Base-by-base conservation (phyloP, 2,329 filamentous ascomycete species). In the Paramyrothecium sp. region DNA sequence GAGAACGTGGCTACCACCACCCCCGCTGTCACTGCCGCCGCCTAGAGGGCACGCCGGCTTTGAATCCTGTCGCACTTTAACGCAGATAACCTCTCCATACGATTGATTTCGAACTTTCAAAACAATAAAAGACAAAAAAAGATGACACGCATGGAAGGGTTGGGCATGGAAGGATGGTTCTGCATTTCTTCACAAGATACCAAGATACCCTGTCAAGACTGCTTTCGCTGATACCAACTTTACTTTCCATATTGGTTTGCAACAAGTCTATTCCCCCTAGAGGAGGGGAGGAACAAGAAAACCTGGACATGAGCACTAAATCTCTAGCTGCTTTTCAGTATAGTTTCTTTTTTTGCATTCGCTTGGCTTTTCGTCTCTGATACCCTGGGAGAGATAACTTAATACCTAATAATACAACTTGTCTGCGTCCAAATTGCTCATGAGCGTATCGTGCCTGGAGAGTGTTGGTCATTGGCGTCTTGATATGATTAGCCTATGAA, bases 161-260 rank as follows among this genome's bases (percentile, higher is more conserved):
- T 74, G 69, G 76, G 78, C 73, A 77, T 74, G 78, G 76, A 73
- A 71, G 72, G 72, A 75, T 66, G 69, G 78, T 77, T 80, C 75
- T 82, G 80, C 79, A 82, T 83, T 81, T 82, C 69, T 73, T 74
- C 70, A 70, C 70, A 73, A 75, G 73, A 75, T 75, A 75, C 73
- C 76, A 76, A 80, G 79, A 81, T 81, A 81, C 79, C 79, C 79
- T 77, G 75, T 78, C 75, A 72, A 80, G 75, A 78, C 75, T 79
- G 76, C 74, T 74, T 76, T 75, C 70, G 70, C 67, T 74, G 73
- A 74, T 74, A 75, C 72, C 73, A 73, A 64, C 50, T 48, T 48
- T 11, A 10, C 19, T 73, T 73, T 73, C 63, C 63, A 71, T 69
- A 69, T 63, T 66, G 63, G 63, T 68, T 62, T 65, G 63, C 54